These are phyloP conservation scores for Aegilops sharonensis DNA, from an alignment of 176 grass and related monocot species.

Conservation along the genomic window DNA sequence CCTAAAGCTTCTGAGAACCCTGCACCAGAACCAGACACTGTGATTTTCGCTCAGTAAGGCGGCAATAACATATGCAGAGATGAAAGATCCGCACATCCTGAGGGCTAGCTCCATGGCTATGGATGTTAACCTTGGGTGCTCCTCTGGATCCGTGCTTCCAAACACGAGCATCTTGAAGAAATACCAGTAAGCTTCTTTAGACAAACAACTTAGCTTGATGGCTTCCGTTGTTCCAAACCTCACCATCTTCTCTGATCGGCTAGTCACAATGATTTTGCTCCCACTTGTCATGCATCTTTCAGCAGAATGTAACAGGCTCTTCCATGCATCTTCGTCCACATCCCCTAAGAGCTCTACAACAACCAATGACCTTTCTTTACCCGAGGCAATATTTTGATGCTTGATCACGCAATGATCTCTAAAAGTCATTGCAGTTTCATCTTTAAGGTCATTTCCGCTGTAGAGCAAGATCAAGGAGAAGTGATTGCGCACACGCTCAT, in stretches of 20 bases:
- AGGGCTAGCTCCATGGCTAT: constrained; percentile 20
- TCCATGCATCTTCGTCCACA: constrained; percentile 5
- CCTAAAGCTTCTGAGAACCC: not conserved
- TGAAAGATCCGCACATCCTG: not conserved
- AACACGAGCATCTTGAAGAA: constrained; percentile 13
- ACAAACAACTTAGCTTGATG: not conserved
- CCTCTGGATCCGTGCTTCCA: not conserved
- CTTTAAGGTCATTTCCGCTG: not conserved
- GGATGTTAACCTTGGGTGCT: not conserved
- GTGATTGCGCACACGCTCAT: not conserved
- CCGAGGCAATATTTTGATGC: not conserved
- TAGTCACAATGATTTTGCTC: constrained; percentile 21
- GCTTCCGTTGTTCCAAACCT: not conserved
- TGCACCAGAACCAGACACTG: not conserved
- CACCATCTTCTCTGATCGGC: not conserved
- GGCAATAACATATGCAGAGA: not conserved
- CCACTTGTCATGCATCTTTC: not conserved
- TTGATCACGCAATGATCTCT: not conserved
- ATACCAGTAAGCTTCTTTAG: constrained; percentile 8
- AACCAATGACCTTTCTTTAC: not conserved
- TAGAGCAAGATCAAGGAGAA: not conserved
- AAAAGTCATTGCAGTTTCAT: not conserved
- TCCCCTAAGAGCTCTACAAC: not conserved
- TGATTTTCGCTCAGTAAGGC: not conserved
- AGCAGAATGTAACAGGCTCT: not conserved